Evolutionary conservation across 306 rosid genomes (phyloP).

Genomic region (Sicyos edulis): DNA sequence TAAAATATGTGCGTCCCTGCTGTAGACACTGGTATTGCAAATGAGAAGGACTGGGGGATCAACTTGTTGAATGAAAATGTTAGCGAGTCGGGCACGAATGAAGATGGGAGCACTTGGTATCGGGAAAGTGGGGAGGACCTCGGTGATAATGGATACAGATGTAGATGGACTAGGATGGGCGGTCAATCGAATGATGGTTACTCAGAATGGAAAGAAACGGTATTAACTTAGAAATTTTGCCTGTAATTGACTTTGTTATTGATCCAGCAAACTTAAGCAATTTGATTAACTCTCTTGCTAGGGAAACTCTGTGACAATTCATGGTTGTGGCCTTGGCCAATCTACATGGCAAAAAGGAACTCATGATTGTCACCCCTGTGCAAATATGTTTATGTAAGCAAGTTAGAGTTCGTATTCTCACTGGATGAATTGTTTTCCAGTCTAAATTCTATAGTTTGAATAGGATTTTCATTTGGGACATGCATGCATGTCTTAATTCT

Average conservation of each 20-base stretch:
- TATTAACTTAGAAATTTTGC: conserved; percentile 28
- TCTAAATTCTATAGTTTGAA: neutral
- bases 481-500: neutral
- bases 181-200: conserved; percentile 67
- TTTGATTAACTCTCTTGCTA: conserved; percentile 13
- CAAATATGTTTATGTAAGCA: conserved; percentile 15
- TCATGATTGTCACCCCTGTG: conserved; percentile 15
- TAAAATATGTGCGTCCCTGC: neutral
- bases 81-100: conserved; percentile 82
- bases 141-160: conserved; percentile 84
- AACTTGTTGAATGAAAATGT: conserved; percentile 63
- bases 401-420: conserved; percentile 13
- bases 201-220: conserved; percentile 96
- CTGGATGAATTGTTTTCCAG: conserved; percentile 7
- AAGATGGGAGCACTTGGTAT: conserved; percentile 94
- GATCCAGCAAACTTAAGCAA: conserved; percentile 20
- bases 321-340: conserved; percentile 9
- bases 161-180: conserved; percentile 98
- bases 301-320: neutral
- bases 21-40: conserved; percentile 92
- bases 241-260: conserved; percentile 4
- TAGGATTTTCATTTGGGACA: neutral
- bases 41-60: conserved; percentile 97
- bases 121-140: conserved; percentile 80
- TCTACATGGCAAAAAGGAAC: conserved; percentile 9